Conservation (phyloP, 148 eudicot genomes). For the Vaccinium corymbosum region DNA sequence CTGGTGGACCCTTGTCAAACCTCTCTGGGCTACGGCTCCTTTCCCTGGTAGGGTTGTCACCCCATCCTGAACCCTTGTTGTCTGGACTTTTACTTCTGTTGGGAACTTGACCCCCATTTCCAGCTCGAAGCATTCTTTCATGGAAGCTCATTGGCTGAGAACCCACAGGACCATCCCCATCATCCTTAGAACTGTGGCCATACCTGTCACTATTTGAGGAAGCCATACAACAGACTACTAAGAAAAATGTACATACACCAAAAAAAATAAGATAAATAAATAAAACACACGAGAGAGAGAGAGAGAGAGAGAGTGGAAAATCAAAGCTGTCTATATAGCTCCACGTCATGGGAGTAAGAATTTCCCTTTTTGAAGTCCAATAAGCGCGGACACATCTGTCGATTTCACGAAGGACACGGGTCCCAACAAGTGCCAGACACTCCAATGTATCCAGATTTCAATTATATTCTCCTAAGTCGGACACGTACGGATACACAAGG, state of each 20-base stretch:
- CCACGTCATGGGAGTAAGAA: background rate
- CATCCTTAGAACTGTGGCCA: slow-evolving; percentile 28
- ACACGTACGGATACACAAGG: background rate
- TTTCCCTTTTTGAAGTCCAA: background rate
- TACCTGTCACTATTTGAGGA: slow-evolving; percentile 29
- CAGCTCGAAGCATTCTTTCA: slow-evolving; percentile 25
- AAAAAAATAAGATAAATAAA: background rate
- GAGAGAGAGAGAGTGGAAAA: too few relatives aligned
- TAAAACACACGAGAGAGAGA: too few relatives aligned
- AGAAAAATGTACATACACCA: background rate
- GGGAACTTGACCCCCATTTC: slow-evolving; percentile 16
- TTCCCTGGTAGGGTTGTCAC: slow-evolving; percentile 15
- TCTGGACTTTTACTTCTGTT: slow-evolving; percentile 36
- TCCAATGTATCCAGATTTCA: background rate
- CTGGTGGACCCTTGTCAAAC: slow-evolving; percentile 35
- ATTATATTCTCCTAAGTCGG: background rate
- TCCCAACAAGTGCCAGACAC: background rate
- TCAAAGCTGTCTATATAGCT: background rate
- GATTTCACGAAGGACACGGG: background rate
- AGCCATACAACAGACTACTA: background rate
- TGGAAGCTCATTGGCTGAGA: slow-evolving; percentile 41
- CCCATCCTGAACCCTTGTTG: slow-evolving; percentile 23
- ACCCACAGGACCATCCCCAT: slow-evolving; percentile 36
- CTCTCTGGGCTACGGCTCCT: slow-evolving; percentile 47
- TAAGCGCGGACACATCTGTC: background rate